Conservation (phyloP, 2,329 filamentous ascomycete genomes). For the Byssothecium circinans region DNA sequence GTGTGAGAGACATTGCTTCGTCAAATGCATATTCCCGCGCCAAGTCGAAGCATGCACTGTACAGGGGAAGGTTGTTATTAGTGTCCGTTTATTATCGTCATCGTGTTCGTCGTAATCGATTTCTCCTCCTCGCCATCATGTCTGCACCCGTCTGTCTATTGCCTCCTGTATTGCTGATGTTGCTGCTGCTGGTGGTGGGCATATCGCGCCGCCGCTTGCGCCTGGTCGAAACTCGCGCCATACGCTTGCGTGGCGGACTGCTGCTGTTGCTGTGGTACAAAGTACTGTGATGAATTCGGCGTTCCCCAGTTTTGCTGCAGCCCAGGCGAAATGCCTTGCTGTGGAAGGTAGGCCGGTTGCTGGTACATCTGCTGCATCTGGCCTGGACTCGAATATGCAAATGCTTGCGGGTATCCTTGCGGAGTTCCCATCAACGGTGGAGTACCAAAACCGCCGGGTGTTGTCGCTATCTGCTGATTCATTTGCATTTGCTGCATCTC, state of each 20-base stretch:
- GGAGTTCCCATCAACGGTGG: slow-evolving; percentile 27
- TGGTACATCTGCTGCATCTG: slow-evolving; percentile 34
- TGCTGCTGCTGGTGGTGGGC: slow-evolving; percentile 30
- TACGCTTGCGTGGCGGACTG: slow-evolving; percentile 31
- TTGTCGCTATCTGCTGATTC: slow-evolving; percentile 16
- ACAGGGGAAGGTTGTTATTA: background rate
- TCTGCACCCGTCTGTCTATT: background rate
- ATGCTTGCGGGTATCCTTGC: slow-evolving; percentile 12
- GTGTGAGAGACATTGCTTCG: background rate
- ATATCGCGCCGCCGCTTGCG: slow-evolving; percentile 29
- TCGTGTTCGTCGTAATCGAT: background rate
- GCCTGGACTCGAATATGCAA: slow-evolving; percentile 30
- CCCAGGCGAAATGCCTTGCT: slow-evolving; percentile 28
- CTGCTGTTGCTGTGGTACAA: slow-evolving; percentile 16
- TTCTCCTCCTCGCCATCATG: background rate
- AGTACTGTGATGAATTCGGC: slow-evolving; percentile 17
- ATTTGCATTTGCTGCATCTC: slow-evolving; percentile 30
- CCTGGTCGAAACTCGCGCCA: slow-evolving; percentile 34
- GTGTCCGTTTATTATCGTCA: background rate
- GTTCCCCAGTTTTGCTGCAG: slow-evolving; percentile 34
- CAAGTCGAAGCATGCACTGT: background rate
- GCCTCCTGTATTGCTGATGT: slow-evolving; percentile 4
- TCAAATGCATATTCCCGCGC: background rate
- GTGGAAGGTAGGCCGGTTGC: slow-evolving; percentile 32
- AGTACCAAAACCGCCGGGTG: slow-evolving; percentile 7